Percentiles rank a stretch among this genome's conserved stretches.
phyloP scores from a whole-genome alignment of 202 grass and related monocot species.

The Digitaria exilis region DNA sequence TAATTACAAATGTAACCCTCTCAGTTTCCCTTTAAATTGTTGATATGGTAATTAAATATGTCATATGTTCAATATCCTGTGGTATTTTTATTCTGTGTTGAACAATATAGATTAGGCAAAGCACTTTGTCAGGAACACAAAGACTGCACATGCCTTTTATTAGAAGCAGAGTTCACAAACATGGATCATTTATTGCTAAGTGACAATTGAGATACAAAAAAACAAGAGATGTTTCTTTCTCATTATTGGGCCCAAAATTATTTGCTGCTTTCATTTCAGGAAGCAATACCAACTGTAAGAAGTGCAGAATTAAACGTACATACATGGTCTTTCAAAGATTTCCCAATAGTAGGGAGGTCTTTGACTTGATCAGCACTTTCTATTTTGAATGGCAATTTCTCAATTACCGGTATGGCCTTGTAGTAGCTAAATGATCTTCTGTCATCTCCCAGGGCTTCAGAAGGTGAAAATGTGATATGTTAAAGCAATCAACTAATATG shows the following conservation, averaged over 20 bases:
- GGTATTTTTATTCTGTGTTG: background rate
- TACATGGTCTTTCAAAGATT: slow-evolving; percentile 94
- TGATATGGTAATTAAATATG: slow-evolving; percentile 3
- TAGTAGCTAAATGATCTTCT: slow-evolving; percentile 97
- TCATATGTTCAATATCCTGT: background rate
- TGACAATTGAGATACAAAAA: background rate
- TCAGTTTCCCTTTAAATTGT: background rate
- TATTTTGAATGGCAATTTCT: slow-evolving; percentile 91
- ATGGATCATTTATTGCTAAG: background rate
- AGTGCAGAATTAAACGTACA: slow-evolving; percentile 40
- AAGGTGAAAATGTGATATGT: slow-evolving; percentile 18
- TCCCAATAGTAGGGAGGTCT: slow-evolving; percentile 85
- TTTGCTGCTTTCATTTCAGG: background rate
- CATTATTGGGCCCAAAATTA: background rate
- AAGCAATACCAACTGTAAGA: slow-evolving; percentile 26
- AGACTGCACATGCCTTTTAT: background rate
- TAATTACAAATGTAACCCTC: slow-evolving; percentile 2
- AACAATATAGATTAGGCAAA: background rate
- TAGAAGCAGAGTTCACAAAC: background rate
- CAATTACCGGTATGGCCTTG: slow-evolving; percentile 91
- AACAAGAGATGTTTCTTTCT: slow-evolving; percentile 16
- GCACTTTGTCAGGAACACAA: slow-evolving; percentile 11
- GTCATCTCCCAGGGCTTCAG: slow-evolving; percentile 89
- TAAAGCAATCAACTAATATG: slow-evolving; percentile 7
- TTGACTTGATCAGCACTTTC: slow-evolving; percentile 85